These are phyloP conservation scores for Hypoxylon rubiginosum DNA, from an alignment of 2,329 filamentous ascomycete species.

Conservation along the genomic window DNA sequence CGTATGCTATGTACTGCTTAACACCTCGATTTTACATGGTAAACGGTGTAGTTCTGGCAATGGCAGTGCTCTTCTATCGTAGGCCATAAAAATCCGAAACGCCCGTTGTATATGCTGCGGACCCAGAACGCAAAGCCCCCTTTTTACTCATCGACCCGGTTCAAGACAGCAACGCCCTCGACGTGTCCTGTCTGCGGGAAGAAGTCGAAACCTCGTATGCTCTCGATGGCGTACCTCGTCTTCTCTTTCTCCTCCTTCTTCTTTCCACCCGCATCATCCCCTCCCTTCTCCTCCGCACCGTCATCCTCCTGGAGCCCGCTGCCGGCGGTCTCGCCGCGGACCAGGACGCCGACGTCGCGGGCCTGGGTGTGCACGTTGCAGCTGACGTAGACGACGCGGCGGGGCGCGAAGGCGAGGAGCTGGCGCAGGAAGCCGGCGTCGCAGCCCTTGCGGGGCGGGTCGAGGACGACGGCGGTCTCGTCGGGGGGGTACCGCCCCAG, in stretches of 20 bases:
- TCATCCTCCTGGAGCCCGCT: constrained; percentile 53
- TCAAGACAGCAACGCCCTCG: constrained; percentile 76
- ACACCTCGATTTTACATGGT: not conserved
- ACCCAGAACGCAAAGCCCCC: not conserved
- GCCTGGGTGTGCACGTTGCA: constrained; percentile 99
- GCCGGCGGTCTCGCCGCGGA: constrained; percentile 71
- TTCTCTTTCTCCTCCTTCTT: constrained; percentile 39
- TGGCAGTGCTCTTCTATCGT: too few relatives aligned
- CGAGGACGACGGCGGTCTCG: constrained; percentile 93
- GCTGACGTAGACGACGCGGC: constrained; percentile 90
- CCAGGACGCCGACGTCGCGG: constrained; percentile 88
- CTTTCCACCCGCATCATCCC: constrained; percentile 50
- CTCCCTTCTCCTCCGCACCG: constrained; percentile 51
- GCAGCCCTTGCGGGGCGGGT: constrained; percentile 96
- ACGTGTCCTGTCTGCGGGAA: constrained; percentile 89
- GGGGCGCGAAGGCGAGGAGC: constrained; percentile 81
- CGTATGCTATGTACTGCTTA: not conserved
- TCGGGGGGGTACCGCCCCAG: constrained; percentile 72
- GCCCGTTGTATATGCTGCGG: not conserved
- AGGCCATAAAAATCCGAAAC: not conserved
- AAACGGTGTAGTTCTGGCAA: not conserved
- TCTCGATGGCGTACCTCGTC: constrained; percentile 86
- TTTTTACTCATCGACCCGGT: constrained; percentile 64
- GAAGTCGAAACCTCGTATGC: constrained; percentile 92
- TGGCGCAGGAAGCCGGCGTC: constrained; percentile 87